Base-by-base conservation (phyloP, 75 land plant genomes). In the Cryptomeria japonica region DNA sequence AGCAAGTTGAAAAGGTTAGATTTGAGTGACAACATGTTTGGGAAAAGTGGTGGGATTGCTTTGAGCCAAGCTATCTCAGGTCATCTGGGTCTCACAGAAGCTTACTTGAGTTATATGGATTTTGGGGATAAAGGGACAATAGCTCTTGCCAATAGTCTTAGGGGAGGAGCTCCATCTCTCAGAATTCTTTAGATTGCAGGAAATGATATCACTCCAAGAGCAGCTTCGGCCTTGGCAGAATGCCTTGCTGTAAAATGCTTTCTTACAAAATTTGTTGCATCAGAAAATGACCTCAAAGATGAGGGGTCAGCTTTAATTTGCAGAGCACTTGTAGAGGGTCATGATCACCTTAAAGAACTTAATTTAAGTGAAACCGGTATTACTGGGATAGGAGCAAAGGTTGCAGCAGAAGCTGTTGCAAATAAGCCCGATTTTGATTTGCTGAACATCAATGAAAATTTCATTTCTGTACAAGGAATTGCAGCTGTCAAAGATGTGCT, bases 271-370 rank as follows among this genome's bases (percentile, higher is more conserved):
- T 88, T 98, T 86, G 92, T 87, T 86, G 87, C 96, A 90, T 89
- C 97, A 84, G 99, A 98, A 89, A 98, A 98, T 90, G 96, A 98
- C n/a, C n/a, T n/a, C n/a, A n/a, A n/a, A n/a, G n/a, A n/a, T n/a
- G n/a, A n/a, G n/a, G n/a, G n/a, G n/a, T 92, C 95, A 4, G 89
- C 97, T 64, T 53, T 88, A 58, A 91, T 98, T 42, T 93, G 92
- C 39, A 87, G 93, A 72, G 94, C 94, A 72, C 86, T 98, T 36
- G 88, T 86, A 53, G 92, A 92, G 42, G 93, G 94, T 34, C 94
- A 92, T 86, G 91, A 87, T 13, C 89, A 90, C 19, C 88, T 98
- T 37, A 80, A 82, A 83, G 99, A 96, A 87, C 92, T 98, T 22
- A 99, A 98, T 88, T n/a, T 97, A 90, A 96, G 97, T 88, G 86